A percentile compares a stretch with the other conserved stretches of the same genome.
These are phyloP conservation scores for Meyerozyma guilliermondii DNA, from an alignment of 1,139 yeast species.

Conservation along the genomic window DNA sequence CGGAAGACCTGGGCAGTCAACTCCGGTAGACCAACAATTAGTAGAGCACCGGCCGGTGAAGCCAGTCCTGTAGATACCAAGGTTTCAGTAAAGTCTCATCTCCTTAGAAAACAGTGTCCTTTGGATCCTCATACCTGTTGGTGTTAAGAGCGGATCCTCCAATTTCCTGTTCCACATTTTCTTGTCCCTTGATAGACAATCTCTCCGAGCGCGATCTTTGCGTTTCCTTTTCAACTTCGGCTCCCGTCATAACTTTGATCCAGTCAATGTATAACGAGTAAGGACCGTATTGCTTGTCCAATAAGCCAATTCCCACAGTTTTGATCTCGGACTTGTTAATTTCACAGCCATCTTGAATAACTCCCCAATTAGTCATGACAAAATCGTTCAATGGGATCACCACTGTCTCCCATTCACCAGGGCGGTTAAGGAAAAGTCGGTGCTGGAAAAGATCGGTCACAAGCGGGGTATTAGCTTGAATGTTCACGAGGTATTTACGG, in stretches of 20 bases:
- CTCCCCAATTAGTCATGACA: constrained; percentile 80
- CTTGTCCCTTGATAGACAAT: constrained; percentile 14
- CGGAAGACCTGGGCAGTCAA: too few species aligned
- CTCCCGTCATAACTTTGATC: constrained; percentile 65
- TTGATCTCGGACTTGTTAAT: constrained; percentile 62
- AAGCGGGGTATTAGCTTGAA: constrained; percentile 76
- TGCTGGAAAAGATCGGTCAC: constrained; percentile 82
- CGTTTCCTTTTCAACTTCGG: constrained; percentile 38
- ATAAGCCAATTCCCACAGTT: constrained; percentile 73
- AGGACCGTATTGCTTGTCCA: constrained; percentile 79
- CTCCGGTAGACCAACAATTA: too few species aligned
- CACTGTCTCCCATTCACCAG: constrained; percentile 84
- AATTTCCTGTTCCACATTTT: constrained; percentile 14
- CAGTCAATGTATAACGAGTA: constrained; percentile 66
- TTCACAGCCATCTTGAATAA: constrained; percentile 61
- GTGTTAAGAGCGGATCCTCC: constrained; percentile 19
- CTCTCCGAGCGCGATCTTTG: constrained; percentile 26
- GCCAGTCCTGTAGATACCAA: background rate
- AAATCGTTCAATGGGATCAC: constrained; percentile 73
- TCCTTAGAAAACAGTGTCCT: constrained; percentile 24
- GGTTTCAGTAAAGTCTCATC: background rate
- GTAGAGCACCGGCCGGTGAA: too few species aligned
- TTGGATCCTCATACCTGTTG: constrained; percentile 26
- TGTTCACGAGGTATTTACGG: constrained; percentile 70
- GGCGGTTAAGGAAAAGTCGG: constrained; percentile 64